These are phyloP conservation scores for Penicillium tannophilum DNA, from an alignment of 495 filamentous ascomycete genomes.

Conservation along the genomic window DNA sequence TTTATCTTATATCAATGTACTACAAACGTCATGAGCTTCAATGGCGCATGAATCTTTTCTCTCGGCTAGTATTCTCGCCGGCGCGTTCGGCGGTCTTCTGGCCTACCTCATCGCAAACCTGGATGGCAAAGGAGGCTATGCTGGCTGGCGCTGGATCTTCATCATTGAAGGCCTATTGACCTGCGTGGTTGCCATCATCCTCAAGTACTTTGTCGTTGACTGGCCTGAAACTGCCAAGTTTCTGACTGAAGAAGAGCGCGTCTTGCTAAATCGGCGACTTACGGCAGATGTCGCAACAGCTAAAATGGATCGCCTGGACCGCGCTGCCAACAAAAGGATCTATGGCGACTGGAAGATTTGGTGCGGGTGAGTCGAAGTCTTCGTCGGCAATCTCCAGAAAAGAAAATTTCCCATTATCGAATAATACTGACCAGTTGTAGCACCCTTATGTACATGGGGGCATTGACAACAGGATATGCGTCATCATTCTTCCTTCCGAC, in stretches of 20 bases:
- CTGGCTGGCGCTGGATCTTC: conserved; percentile 71
- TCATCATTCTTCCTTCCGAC: conserved; percentile 67
- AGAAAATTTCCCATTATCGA: background rate
- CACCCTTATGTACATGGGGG: conserved; percentile 60
- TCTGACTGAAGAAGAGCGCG: conserved; percentile 53
- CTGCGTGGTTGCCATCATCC: conserved; percentile 51
- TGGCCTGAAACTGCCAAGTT: conserved; percentile 59
- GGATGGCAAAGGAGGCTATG: conserved; percentile 55
- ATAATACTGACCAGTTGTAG: background rate
- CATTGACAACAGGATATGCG: conserved; percentile 63
- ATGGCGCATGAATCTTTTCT: conserved; percentile 54
- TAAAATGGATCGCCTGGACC: conserved; percentile 52
- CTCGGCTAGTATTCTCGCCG: conserved; percentile 63
- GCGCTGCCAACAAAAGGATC: conserved; percentile 44
- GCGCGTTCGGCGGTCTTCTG: conserved; percentile 68
- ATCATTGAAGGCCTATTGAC: conserved; percentile 66
- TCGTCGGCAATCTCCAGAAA: conserved; percentile 55
- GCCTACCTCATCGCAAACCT: conserved; percentile 65
- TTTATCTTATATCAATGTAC: too few species aligned
- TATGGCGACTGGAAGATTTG: conserved; percentile 26
- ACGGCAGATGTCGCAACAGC: conserved; percentile 50
- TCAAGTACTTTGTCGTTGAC: conserved; percentile 63
- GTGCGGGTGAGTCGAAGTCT: conserved; percentile 58
- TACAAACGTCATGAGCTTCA: too few species aligned
- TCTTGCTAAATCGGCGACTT: conserved; percentile 53